Base-by-base conservation (phyloP, 2,329 filamentous ascomycete species). In the Arthrinium puccinioides region DNA sequence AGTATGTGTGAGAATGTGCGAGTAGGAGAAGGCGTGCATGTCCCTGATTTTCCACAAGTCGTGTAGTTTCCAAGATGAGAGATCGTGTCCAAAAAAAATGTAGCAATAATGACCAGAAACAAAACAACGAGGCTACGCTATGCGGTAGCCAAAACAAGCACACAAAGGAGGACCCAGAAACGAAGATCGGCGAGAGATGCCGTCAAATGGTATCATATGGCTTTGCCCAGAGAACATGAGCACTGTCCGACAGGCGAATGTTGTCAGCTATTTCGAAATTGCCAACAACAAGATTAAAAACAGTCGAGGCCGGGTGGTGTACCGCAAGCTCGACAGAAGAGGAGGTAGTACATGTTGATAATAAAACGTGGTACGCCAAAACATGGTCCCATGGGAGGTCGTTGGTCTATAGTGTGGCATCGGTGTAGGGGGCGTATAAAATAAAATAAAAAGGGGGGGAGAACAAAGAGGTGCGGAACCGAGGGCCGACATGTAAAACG, bases 151-250 rank as follows among this genome's bases (percentile, higher is more conserved):
- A 33, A 33, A 24, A 15, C 4, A 11, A 23, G 24, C 20, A n/a
- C 31, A 24, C 15, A 15, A 16, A 33, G 9, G 11, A 33, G 15
- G 21, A 33, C n/a, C n/a, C n/a, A n/a, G n/a, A n/a, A n/a, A n/a
- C n/a, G n/a, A n/a, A n/a, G n/a, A n/a, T n/a, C n/a, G n/a, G n/a
- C n/a, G n/a, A n/a, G n/a, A 36, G 19, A 36, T 20, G 33, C 28
- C 33, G 24, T 36, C 13, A 36, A 36, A 24, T 36, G 33, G 33
- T 36, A 36, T 28, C 33, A 36, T 36, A 28, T 28, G 23, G 21
- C n/a, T 36, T 18, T 26, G 23, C n/a, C 23, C 23, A 36, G 23
- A 36, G 16, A 20, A 26, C 24, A 26, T 16, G 15, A 26, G 14
- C 24, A 24, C 24, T 10, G 23, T 21, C 11, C 9, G 33, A n/a